Percentiles rank a stretch among this genome's conserved stretches.
Evolutionary conservation across 345 rosid species (phyloP).

Genomic region (Salix udensis): DNA sequence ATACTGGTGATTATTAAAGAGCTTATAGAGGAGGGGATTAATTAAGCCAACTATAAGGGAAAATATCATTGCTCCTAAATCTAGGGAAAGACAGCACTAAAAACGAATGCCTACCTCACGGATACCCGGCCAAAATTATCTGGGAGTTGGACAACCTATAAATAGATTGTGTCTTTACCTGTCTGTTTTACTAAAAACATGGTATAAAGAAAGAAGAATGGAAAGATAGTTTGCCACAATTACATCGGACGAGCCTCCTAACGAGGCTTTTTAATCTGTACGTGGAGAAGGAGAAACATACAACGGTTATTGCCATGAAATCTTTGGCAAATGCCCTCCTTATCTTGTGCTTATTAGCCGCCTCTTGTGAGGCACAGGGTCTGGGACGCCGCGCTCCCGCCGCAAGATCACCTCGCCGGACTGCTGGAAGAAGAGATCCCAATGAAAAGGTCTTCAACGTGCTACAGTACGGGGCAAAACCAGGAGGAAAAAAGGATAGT

Average conservation of each 20-base stretch:
- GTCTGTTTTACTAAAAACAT: background rate
- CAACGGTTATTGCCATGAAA: conserved; percentile 2
- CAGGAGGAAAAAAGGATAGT: conserved; percentile 28
- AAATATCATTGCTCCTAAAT: conserved; percentile 6
- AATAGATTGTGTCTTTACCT: background rate
- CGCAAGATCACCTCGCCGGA: background rate
- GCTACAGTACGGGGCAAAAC: conserved; percentile 31
- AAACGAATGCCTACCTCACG: background rate
- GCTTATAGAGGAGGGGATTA: background rate
- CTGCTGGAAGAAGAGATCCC: conserved; percentile 6
- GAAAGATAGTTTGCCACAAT: conserved; percentile 2
- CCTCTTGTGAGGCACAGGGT: background rate
- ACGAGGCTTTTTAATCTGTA: background rate
- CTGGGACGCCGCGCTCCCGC: background rate
- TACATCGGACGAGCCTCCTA: background rate
- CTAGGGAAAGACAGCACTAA: background rate
- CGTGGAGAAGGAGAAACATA: background rate
- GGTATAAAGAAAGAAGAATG: conserved; percentile 18
- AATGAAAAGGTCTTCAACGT: conserved; percentile 42
- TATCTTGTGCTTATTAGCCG: conserved; percentile 2
- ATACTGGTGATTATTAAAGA: conserved; percentile 8
- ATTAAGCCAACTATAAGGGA: background rate
- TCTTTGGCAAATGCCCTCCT: conserved; percentile 13
- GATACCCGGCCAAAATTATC: background rate
- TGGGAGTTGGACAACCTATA: background rate